Percentiles rank a stretch among this genome's conserved stretches.
Conservation (phyloP, 176 grass and related monocot species). For the Phoenix dactylifera region DNA sequence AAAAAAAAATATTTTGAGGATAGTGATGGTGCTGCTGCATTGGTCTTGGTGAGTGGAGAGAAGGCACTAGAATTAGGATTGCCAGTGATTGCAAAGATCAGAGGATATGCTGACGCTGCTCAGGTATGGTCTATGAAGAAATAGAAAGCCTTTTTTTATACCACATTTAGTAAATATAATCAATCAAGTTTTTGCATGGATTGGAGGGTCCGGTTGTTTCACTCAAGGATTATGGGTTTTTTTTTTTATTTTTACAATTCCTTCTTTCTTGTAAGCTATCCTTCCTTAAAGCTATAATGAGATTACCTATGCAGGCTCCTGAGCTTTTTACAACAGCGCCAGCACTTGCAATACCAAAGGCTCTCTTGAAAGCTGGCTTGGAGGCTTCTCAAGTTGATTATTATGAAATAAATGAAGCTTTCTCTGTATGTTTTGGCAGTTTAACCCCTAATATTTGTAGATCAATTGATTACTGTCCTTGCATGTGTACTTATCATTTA, state of each 20-base stretch:
- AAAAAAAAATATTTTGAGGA: background rate
- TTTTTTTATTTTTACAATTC: no score
- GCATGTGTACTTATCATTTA: no score
- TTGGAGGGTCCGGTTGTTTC: background rate
- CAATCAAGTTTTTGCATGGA: background rate
- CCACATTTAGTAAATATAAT: no score
- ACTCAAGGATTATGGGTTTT: no score
- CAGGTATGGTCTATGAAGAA: slow-evolving; percentile 34
- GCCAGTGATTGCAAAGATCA: slow-evolving; percentile 68
- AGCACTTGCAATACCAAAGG: slow-evolving; percentile 87
- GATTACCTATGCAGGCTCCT: slow-evolving; percentile 46
- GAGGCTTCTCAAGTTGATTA: slow-evolving; percentile 77
- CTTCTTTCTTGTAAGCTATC: no score
- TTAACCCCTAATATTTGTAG: background rate
- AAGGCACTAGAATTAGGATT: slow-evolving; percentile 80
- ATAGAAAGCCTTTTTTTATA: no score
- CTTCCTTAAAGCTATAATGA: background rate
- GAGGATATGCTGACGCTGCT: slow-evolving; percentile 80
- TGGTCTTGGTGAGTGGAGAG: slow-evolving; percentile 69
- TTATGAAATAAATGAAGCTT: slow-evolving; percentile 99
- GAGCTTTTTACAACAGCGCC: slow-evolving; percentile 89
- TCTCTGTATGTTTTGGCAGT: slow-evolving; percentile 38
- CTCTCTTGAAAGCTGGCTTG: slow-evolving; percentile 55
- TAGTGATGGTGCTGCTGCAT: slow-evolving; percentile 65
- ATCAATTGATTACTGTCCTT: no score